Evolutionary conservation across 257 asterid genomes (phyloP), one percentile per base, ranked within the genome.

Genomic region (Euphrasia confusa): DNA sequence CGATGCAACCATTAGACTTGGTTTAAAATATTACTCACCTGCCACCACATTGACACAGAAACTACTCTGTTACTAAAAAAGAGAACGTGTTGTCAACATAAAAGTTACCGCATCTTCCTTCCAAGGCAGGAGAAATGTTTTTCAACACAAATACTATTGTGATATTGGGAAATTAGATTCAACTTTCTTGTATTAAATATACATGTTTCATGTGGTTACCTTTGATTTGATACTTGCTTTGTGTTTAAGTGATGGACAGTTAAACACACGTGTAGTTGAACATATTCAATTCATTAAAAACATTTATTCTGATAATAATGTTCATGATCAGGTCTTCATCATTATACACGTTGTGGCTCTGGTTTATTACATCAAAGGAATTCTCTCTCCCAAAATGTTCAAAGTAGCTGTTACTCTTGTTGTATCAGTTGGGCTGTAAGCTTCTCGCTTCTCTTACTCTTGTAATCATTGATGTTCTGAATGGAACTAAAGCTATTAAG

Each of bases 371-470:
- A 79, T 92, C 82, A 92, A 79, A 76, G 99, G 97, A 71, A 81
- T 92, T 64, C 89, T 92, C 72, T 72, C 97, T 13, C 95, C 93
- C 32, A 82, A 78, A 81, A 92, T 92, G 97, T 92, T 92, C 86
- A 92, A 84, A 87, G 88, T 92, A 63, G 97, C 97, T 17, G 95
- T 92, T 68, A 84, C 96, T 32, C 93, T 92, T 73, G 95, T 92
- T 54, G 77, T 89, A 63, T 77, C 95, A 2, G 76, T 80, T 67
- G 97, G 97, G 77, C 72, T 92, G 99, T 92, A 84, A 92, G 97
- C 59, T 67, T 64, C 45, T 24, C 56, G 30, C 45, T n/a, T 67
- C 69, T 55, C 68, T 58, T n/a, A 11, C 66, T 78, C 49, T 63
- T 7, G 55, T 37, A 37, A 37, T 7, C 42, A 37, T 8, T 37